Conservation (phyloP, 2,329 filamentous ascomycete species). For the Aureobasidium pullulans region DNA sequence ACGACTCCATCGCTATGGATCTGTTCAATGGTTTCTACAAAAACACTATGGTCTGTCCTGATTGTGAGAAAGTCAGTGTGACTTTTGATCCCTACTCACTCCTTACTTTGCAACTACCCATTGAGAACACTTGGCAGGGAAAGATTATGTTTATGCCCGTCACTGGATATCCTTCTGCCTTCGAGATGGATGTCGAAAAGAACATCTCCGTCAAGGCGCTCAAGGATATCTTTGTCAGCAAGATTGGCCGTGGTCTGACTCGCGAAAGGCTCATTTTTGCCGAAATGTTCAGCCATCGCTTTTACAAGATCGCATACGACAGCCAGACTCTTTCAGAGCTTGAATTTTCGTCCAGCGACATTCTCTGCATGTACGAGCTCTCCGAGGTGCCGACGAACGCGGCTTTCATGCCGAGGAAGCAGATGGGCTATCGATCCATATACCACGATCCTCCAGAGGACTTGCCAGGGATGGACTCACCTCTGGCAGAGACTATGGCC, state of each 20-base stretch:
- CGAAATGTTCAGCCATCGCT: slow-evolving; percentile 75
- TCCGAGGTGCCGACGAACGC: slow-evolving; percentile 74
- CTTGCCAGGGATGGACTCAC: slow-evolving; percentile 49
- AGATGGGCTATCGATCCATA: slow-evolving; percentile 12
- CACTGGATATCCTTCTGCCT: slow-evolving; percentile 59
- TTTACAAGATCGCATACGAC: slow-evolving; percentile 82
- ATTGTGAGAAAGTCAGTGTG: slow-evolving; percentile 91
- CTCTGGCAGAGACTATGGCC: slow-evolving; percentile 58
- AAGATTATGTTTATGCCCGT: slow-evolving; percentile 71
- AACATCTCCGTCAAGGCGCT: slow-evolving; percentile 61
- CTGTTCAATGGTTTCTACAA: slow-evolving; percentile 98
- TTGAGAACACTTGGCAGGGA: slow-evolving; percentile 74
- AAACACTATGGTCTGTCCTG: slow-evolving; percentile 87
- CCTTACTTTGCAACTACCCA: slow-evolving; percentile 79
- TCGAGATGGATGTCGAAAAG: slow-evolving; percentile 75
- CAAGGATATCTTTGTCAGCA: slow-evolving; percentile 46
- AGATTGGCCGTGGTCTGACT: slow-evolving; percentile 46
- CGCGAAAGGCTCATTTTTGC: slow-evolving; percentile 63
- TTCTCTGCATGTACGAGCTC: slow-evolving; percentile 68
- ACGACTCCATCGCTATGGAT: slow-evolving; percentile 92
- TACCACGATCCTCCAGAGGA: slow-evolving; percentile 27
- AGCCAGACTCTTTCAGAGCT: slow-evolving; percentile 60
- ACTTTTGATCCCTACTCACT: slow-evolving; percentile 98
- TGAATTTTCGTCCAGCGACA: slow-evolving; percentile 54
- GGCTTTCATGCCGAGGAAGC: slow-evolving; percentile 17